These are phyloP conservation scores for Paecilomyces sp. DNA, from an alignment of 2,329 filamentous ascomycete species.

Conservation along the genomic window DNA sequence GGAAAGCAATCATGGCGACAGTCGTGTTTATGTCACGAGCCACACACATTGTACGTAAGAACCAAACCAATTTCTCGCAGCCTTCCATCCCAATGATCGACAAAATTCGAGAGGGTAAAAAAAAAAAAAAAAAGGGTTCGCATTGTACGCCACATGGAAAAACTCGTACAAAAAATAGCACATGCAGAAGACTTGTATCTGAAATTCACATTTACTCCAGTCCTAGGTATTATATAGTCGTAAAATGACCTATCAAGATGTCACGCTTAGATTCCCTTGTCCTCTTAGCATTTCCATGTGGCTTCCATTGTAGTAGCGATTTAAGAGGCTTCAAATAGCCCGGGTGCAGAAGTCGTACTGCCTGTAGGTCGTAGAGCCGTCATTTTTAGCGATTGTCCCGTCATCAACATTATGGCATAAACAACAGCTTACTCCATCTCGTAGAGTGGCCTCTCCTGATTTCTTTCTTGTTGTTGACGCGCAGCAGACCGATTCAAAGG, in stretches of 20 bases:
- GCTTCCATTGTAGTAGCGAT: background rate
- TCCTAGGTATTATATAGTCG: background rate
- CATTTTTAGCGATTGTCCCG: background rate
- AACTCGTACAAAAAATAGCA: background rate
- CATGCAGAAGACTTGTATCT: background rate
- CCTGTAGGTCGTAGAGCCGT: background rate
- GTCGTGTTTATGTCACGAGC: no score
- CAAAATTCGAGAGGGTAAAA: no score
- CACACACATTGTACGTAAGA: no score
- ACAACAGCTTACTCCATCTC: background rate
- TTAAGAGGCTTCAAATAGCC: background rate
- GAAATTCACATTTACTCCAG: background rate
- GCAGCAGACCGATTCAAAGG: background rate
- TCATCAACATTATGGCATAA: background rate
- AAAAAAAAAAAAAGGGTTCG: no score
- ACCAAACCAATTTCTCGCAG: no score
- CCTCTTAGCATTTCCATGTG: background rate
- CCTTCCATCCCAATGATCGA: no score
- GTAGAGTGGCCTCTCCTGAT: background rate
- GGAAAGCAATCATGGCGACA: no score
- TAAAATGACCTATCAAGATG: background rate
- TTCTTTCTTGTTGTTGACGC: background rate
- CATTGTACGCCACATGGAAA: background rate
- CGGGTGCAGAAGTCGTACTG: background rate
- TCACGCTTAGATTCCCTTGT: background rate